These are phyloP conservation scores for Carnegiea gigantea DNA, from an alignment of 179 eudicot genomes.

Conservation along the genomic window DNA sequence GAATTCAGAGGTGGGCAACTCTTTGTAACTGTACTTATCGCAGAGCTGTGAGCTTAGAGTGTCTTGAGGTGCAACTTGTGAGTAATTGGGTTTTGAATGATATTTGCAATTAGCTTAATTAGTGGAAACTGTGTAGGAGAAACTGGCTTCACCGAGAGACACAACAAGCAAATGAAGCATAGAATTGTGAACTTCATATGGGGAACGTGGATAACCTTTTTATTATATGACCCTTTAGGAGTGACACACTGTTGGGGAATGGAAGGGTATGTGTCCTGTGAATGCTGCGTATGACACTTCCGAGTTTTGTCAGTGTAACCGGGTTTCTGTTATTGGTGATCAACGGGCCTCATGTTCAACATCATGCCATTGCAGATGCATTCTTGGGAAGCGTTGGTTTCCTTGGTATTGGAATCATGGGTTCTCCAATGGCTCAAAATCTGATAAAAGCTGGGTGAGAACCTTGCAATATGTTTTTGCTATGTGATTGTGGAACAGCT, in stretches of 20 bases:
- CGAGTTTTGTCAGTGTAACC: background rate
- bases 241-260: background rate
- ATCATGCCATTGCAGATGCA: constrained; percentile 47
- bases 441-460: constrained; percentile 90
- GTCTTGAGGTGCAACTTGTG: background rate
- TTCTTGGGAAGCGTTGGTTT: constrained; percentile 70
- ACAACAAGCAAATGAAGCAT: background rate
- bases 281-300: constrained; percentile 3
- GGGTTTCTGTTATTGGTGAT: background rate
- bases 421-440: constrained; percentile 94
- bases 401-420: constrained; percentile 97
- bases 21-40: background rate
- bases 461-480: background rate
- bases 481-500: background rate
- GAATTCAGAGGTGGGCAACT: too few relatives aligned
- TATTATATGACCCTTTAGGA: too few relatives aligned
- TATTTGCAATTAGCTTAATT: too few relatives aligned
- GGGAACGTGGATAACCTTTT: too few relatives aligned
- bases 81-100: too few relatives aligned
- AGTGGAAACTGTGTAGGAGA: background rate
- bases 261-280: background rate
- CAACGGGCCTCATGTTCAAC: background rate
- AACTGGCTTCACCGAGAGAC: background rate
- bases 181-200: background rate
- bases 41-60: background rate